Evolutionary conservation across 2,329 filamentous ascomycete species (phyloP), one percentile per base, ranked within the genome.

Genomic region (Apiospora malaysiana): DNA sequence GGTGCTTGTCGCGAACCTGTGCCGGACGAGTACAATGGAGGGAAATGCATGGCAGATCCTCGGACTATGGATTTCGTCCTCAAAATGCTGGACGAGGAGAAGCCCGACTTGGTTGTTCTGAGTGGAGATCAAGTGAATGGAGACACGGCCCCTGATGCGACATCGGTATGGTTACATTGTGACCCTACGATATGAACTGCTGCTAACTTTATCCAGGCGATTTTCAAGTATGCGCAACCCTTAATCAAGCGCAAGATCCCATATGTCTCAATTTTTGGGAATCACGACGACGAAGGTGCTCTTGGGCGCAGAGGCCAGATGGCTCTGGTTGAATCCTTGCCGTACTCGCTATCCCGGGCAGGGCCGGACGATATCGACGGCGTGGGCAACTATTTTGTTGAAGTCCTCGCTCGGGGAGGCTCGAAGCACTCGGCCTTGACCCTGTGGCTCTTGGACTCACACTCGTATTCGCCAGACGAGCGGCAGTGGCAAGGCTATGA

Each of bases 121-220:
- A 96, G 93, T 74, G 96, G 96, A 66, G 96, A 99, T 78, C 95
- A 98, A 81, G 92, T 98, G 71, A 98, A 99, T 76, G 96, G 96
- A 68, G 95, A 97, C 70, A 95, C 94, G 0, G 91, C 96, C 1
- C 94, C 93, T 14, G 96, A 99, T 84, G 92, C 93, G 12, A 95
- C 97, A 79, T 96, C 92, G 72, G 91, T 92, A 83, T 77, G 88
- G 80, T 67, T 63, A 18, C 46, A 56, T 51, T 66, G 25, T 37
- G 51, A 18, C 23, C 40, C 23, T 56, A 68, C 49, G 63, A 6
- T 16, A 65, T 70, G 37, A 65, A 16, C 73, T 73, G 71, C 75
- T 77, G 67, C 56, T 63, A 80, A 75, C 37, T 5, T 42, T 1
- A 21, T 25, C 7, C 69, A 92, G 90, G 93, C 95, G 47, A 93